Evolutionary conservation across 805 yeast species (phyloP), one percentile per base, ranked within the genome.

Genomic region (Cyberlindnera subsufficiens): DNA sequence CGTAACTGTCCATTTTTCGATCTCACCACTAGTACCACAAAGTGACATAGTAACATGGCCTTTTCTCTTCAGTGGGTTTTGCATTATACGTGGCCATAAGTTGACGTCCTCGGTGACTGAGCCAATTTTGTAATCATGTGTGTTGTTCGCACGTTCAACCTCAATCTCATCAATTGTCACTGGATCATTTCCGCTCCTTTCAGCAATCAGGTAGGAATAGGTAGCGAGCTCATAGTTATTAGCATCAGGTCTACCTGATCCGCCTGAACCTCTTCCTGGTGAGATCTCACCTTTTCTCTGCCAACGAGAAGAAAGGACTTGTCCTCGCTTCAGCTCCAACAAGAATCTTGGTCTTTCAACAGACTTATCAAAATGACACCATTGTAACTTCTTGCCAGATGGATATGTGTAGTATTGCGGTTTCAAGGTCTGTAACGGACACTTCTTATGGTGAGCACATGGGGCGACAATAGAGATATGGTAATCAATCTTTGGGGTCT

Each of bases 1-100:
- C 0, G 97, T 83, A 3, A 93, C 75, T 14, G 81, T 81, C 96
- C 97, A 89, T 45, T 81, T 79, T 63, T 91, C 97, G 35, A 91
- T 63, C 37, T 75, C 73, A 1, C 96, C 96, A 13, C 82, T 72
- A 0, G 90, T 76, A 0, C 87, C 78, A 68, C 96, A 88, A 3
- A 89, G 74, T 50, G 80, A 85, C 60, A 90, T 70, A 19, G 78
- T 68, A 15, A 91, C 93, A 64, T 89, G 95, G 3, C 89, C 87
- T 58, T 87, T 86, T 38, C 83, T 74, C 56, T 88, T 87, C 55
- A 74, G 51, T 2, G 98, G 98, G 17, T 73, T 74, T 30, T 72
- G 71, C 42, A 89, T 65, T 11, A 86, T 75, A 46, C 98, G 72
- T 0, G 96, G 90, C 82, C 89, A 80, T 8, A 54, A n/a, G 0